Evolutionary conservation across 202 grass and related monocot species (phyloP).

Genomic region (Carex arenaria): DNA sequence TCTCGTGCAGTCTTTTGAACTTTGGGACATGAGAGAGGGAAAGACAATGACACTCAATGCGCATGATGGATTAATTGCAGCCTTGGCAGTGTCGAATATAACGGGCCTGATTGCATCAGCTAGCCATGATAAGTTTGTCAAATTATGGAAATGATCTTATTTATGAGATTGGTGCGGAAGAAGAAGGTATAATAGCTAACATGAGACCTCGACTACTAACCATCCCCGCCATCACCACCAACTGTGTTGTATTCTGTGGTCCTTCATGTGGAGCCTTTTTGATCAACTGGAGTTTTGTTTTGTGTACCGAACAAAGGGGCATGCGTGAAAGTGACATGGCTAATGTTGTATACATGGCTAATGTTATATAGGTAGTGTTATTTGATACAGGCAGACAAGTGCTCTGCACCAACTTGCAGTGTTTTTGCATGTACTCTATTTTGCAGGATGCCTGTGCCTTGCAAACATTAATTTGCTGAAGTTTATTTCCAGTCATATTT

Average conservation of each 20-base stretch:
- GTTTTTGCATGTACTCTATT: slow-evolving; percentile 21
- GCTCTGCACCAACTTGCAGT: background rate
- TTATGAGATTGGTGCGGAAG: slow-evolving; percentile 4
- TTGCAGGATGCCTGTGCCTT: slow-evolving; percentile 3
- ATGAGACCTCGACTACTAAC: slow-evolving; percentile 23
- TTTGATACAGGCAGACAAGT: slow-evolving; percentile 7
- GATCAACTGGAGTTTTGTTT: slow-evolving; percentile 7
- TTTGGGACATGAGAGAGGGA: slow-evolving; percentile 87
- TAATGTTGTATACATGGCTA: slow-evolving; percentile 30
- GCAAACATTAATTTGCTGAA: background rate
- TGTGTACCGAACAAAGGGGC: slow-evolving; percentile 22
- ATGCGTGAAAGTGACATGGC: slow-evolving; percentile 13
- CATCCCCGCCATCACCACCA: background rate
- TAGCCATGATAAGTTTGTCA: slow-evolving; percentile 79
- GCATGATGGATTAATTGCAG: slow-evolving; percentile 69
- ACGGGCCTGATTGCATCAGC: slow-evolving; percentile 87
- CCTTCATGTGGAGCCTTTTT: slow-evolving; percentile 12
- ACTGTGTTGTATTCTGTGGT: background rate
- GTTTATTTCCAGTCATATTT: slow-evolving; percentile 2
- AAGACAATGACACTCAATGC: slow-evolving; percentile 59
- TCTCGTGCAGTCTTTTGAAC: slow-evolving; percentile 76
- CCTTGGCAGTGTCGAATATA: slow-evolving; percentile 60
- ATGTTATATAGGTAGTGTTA: slow-evolving; percentile 30
- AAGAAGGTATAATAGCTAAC: slow-evolving; percentile 19
- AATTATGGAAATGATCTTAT: slow-evolving; percentile 82